Percentiles rank a stretch among this genome's conserved stretches.
Conservation (phyloP, 78 protist genomes). For the Dictyostelium discoideum region DNA sequence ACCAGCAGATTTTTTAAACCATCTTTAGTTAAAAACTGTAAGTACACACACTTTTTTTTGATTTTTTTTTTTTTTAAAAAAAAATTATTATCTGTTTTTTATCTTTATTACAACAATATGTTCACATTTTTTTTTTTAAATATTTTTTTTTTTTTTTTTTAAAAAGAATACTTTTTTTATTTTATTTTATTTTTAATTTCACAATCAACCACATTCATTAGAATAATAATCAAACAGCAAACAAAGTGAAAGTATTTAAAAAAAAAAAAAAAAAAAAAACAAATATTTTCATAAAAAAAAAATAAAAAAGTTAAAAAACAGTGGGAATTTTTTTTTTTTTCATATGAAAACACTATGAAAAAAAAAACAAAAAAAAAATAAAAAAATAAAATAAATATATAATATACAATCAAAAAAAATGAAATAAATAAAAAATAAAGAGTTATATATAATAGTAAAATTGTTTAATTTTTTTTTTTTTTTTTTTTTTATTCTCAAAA, state of each 20-base stretch:
- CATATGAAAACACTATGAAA: too few relatives aligned
- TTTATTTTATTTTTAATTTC: background rate
- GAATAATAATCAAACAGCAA: background rate
- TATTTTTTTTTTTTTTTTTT: background rate
- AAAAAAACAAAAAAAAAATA: too few relatives aligned
- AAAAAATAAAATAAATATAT: too few relatives aligned
- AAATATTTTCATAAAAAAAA: too few relatives aligned
- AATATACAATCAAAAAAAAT: too few relatives aligned
- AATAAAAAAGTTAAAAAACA: too few relatives aligned
- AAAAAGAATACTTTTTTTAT: background rate
- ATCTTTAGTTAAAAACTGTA: constrained; percentile 11
- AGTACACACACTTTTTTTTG: background rate
- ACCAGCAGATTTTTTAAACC: constrained; percentile 7
- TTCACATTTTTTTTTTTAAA: background rate
- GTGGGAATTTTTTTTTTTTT: background rate
- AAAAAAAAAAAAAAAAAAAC: too few relatives aligned
- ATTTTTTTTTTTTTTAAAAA: background rate
- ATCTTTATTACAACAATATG: background rate
- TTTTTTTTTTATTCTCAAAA: too few relatives aligned
- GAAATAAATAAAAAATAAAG: too few relatives aligned
- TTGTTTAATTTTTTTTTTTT: too few relatives aligned
- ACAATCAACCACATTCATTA: background rate
- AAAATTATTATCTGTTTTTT: background rate
- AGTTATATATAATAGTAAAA: too few relatives aligned
- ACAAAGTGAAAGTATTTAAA: background rate